Evolutionary conservation across 257 asterid genomes (phyloP), one percentile per base, ranked within the genome.

Genomic region (Orobanche coerulescens): DNA sequence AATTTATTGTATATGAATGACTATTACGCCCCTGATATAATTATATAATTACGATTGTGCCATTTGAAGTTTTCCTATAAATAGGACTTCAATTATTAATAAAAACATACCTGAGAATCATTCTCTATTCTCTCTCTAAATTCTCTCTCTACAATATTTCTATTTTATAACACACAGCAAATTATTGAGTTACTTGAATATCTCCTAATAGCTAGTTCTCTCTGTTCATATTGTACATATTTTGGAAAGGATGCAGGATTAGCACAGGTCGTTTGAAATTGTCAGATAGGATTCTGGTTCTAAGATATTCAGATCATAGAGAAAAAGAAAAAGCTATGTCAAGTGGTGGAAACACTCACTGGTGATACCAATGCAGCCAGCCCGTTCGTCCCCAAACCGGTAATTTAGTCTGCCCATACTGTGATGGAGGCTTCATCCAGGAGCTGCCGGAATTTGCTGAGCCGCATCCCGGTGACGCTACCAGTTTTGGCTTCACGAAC

Each of bases 321-420:
- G 68, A 62, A 31, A 16, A 34, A 51, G 11, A 57, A 49, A 51
- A 63, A 74, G 49, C n/a, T 44, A 81, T 82, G 85, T 82, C 88
- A 20, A 82, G 85, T 67, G 78, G 79, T 30, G 79, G 79, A 71
- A 71, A 76, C 58, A 87, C 91, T 50, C 96, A 90, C 60, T 90
- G 96, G 96, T 85, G 97, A 81, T 70, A 87, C 81, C 93, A 88
- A 69, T 90, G 97, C 81, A 72, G 39, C 62, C 82, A 73, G 48
- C 84, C 95, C 39, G 73, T 90, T 69, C 79, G 76, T 43, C 82
- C 86, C 53, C 75, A 40, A 15, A 72, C 76, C 40, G 71, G 58
- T 58, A 52, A 64, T 62, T 48, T 79, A 65, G 71, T 73, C 34
- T 90, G 96, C 58, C 89, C 95, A 33, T 71, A 80, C 73, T 90